phyloP scores from a whole-genome alignment of 768 basidiomycete genomes.

The Candolleomyces efflorescens region DNA sequence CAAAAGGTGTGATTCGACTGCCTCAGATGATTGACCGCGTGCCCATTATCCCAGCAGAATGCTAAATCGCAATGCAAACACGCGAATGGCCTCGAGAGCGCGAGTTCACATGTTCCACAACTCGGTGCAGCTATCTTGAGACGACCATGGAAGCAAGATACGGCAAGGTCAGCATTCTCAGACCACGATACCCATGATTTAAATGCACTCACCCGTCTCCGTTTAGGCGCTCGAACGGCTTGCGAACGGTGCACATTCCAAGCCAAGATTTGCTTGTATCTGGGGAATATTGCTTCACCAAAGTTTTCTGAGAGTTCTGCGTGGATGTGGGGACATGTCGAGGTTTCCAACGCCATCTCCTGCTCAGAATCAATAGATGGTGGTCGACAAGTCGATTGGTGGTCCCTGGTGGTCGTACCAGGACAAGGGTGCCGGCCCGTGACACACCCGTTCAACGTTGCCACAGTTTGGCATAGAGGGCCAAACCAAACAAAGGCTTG shows the following conservation, averaged over 20 bases:
- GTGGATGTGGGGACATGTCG: slow-evolving; percentile 6
- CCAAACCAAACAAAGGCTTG: too few species aligned
- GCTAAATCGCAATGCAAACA: slow-evolving; percentile 69
- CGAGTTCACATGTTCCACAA: slow-evolving; percentile 55
- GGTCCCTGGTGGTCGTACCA: too few species aligned
- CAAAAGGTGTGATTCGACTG: slow-evolving; percentile 61
- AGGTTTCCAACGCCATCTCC: not conserved
- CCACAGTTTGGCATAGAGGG: too few species aligned
- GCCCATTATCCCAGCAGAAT: slow-evolving; percentile 66
- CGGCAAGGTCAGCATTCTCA: not conserved
- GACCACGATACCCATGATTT: not conserved
- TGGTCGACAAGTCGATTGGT: too few species aligned
- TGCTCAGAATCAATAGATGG: too few species aligned
- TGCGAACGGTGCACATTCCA: slow-evolving; percentile 52
- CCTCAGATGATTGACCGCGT: slow-evolving; percentile 54
- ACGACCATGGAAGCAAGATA: not conserved
- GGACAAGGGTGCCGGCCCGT: too few species aligned
- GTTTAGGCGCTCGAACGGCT: slow-evolving; percentile 49
- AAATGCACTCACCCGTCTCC: slow-evolving; percentile 51
- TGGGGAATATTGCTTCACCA: slow-evolving; percentile 25
- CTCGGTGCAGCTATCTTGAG: slow-evolving; percentile 48
- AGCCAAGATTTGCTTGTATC: slow-evolving; percentile 48
- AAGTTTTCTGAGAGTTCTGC: not conserved
- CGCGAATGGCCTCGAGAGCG: slow-evolving; percentile 61
- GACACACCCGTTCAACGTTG: too few species aligned